phyloP scores from a whole-genome alignment of 257 asterid species.

The Plantago elongata region DNA sequence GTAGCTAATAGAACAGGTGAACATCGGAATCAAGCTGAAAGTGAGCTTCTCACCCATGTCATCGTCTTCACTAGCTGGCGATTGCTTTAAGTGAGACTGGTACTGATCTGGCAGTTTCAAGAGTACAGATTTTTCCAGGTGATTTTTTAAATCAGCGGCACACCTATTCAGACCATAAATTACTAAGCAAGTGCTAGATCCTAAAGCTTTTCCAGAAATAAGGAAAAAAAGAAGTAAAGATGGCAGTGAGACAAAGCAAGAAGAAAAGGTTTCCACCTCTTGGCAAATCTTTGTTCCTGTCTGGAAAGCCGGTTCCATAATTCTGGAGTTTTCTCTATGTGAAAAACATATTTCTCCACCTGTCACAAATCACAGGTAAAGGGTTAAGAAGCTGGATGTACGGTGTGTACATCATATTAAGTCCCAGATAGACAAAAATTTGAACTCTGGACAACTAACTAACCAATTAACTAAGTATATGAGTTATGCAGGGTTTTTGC shows the following conservation, averaged over 20 bases:
- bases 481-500: too few species aligned
- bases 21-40: conserved; percentile 7
- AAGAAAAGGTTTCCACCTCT: conserved; percentile 34
- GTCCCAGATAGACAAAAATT: too few species aligned
- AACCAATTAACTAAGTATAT: too few species aligned
- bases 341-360: conserved; percentile 70
- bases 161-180: conserved; percentile 40
- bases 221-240: conserved; percentile 2
- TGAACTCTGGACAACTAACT: too few species aligned
- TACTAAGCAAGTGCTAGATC: conserved; percentile 4
- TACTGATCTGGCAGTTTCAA: conserved; percentile 75
- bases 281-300: conserved; percentile 61
- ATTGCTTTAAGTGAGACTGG: conserved; percentile 74
- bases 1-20: not conserved
- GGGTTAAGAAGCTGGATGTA: not conserved
- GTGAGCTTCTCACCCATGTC: conserved; percentile 76
- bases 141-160: conserved; percentile 51
- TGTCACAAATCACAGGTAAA: conserved; percentile 31
- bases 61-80: conserved; percentile 75
- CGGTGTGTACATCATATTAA: not conserved
- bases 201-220: too few species aligned
- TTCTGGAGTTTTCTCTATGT: conserved; percentile 53
- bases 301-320: conserved; percentile 62
- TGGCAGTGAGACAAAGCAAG: not conserved
- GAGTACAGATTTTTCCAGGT: conserved; percentile 68